A percentile compares a stretch with the other conserved stretches of the same genome.
Conservation (phyloP, 2,329 filamentous ascomycete species). For the Ascochyta pisi region DNA sequence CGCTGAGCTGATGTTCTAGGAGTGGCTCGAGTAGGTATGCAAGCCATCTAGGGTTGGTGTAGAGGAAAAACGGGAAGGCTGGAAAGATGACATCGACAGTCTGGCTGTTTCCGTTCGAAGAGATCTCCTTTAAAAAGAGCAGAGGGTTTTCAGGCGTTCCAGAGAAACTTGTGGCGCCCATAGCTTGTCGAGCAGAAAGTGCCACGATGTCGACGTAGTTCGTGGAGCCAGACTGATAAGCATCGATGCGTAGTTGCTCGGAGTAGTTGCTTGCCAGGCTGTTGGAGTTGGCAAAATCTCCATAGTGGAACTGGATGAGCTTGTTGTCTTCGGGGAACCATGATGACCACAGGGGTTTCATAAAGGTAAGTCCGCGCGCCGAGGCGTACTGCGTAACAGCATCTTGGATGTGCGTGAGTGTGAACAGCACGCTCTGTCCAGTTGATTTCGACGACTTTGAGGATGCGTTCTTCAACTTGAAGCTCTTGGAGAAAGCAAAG, state of each 20-base stretch:
- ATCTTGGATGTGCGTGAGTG: slow-evolving; percentile 77
- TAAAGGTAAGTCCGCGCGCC: slow-evolving; percentile 75
- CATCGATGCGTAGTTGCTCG: slow-evolving; percentile 71
- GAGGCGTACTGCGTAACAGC: slow-evolving; percentile 82
- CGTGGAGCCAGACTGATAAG: slow-evolving; percentile 74
- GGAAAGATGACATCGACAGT: slow-evolving; percentile 90
- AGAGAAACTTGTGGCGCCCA: slow-evolving; percentile 79
- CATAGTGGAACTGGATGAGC: slow-evolving; percentile 77
- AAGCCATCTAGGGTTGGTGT: slow-evolving; percentile 82
- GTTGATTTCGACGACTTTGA: slow-evolving; percentile 7
- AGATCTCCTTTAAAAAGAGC: slow-evolving; percentile 85
- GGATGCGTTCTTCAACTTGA: slow-evolving; percentile 36
- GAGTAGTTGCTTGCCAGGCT: slow-evolving; percentile 76
- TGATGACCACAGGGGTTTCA: slow-evolving; percentile 81
- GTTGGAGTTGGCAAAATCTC: slow-evolving; percentile 71
- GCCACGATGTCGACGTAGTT: slow-evolving; percentile 81
- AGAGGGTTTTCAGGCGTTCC: slow-evolving; percentile 74
- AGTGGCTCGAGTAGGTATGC: slow-evolving; percentile 80
- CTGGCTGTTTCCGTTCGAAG: slow-evolving; percentile 83
- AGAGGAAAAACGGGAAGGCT: slow-evolving; percentile 84
- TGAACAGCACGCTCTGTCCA: slow-evolving; percentile 68
- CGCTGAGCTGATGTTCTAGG: slow-evolving; percentile 80
- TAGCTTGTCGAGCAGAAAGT: slow-evolving; percentile 78
- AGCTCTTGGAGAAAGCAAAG: slow-evolving; percentile 70
- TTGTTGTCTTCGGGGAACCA: slow-evolving; percentile 70